Percentiles rank a stretch among this genome's conserved stretches.
phyloP scores from a whole-genome alignment of 352 stramenopile species.

The Pythium aquatile region DNA sequence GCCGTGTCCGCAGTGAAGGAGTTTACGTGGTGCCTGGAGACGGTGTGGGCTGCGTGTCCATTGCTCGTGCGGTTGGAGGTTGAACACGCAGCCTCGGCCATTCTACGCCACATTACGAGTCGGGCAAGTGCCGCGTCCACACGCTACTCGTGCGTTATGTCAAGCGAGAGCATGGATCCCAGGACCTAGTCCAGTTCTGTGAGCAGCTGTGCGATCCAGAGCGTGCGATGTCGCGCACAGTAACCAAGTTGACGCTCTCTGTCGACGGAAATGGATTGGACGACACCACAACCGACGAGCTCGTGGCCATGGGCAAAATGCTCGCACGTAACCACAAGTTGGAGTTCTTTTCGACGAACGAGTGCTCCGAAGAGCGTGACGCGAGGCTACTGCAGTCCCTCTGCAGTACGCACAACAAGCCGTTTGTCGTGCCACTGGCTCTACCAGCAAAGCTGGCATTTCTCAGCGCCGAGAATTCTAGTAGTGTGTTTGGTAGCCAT shows the following conservation, averaged over 20 bases:
- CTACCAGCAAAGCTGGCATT: too few species aligned
- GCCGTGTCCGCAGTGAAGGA: neutral
- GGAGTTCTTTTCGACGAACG: neutral
- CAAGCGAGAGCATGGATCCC: neutral
- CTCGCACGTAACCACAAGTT: neutral
- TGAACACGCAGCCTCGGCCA: neutral
- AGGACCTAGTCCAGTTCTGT: neutral
- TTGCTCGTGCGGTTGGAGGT: neutral
- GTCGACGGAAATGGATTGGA: neutral
- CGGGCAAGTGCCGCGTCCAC: neutral
- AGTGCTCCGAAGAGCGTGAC: too few species aligned
- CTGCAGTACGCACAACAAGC: too few species aligned
- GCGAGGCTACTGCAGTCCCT: too few species aligned
- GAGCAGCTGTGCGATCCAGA: neutral
- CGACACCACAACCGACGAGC: neutral
- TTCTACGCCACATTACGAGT: neutral
- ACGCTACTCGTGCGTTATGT: neutral
- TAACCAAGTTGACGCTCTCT: neutral
- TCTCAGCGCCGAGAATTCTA: too few species aligned
- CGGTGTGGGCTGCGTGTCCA: neutral
- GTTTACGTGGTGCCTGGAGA: neutral
- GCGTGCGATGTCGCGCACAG: neutral
- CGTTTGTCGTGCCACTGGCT: too few species aligned
- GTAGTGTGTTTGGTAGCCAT: too few species aligned
- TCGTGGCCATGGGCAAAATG: neutral